phyloP scores from a whole-genome alignment of 352 stramenopile species.

The Phytophthora fragariae region DNA sequence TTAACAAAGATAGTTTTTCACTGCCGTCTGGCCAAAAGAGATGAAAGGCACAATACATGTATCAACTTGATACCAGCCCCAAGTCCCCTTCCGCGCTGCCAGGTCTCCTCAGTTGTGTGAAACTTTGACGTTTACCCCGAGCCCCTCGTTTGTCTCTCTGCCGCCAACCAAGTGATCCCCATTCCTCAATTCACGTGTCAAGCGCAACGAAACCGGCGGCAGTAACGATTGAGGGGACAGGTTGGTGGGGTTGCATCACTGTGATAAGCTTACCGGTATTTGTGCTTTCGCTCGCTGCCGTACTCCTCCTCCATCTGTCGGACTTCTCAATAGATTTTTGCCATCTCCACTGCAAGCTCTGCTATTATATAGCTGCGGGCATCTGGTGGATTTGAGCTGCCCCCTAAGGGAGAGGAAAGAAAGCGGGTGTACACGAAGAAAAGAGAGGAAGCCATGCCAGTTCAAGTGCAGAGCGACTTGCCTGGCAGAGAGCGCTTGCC shows the following conservation, averaged over 20 bases:
- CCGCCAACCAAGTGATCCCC: constrained; percentile 16
- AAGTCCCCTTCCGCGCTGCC: constrained; percentile 11
- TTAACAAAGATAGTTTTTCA: too few relatives aligned
- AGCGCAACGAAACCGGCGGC: constrained; percentile 22
- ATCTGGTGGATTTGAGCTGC: constrained; percentile 31
- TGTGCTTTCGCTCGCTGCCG: constrained; percentile 8
- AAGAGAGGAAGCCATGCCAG: constrained; percentile 27
- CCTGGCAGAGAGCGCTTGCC: constrained; percentile 36
- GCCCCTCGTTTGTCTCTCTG: constrained; percentile 31
- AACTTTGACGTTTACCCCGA: constrained; percentile 13
- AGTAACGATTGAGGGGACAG: constrained; percentile 41
- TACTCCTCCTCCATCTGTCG: constrained; percentile 31
- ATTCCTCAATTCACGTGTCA: constrained; percentile 31
- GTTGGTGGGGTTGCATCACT: constrained; percentile 36
- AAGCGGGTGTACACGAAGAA: constrained; percentile 25
- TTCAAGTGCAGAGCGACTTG: constrained; percentile 39
- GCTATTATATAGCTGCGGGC: neutral
- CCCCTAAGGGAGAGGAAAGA: constrained; percentile 25
- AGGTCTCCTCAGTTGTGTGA: constrained; percentile 11
- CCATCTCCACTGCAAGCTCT: constrained; percentile 6
- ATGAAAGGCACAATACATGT: too few relatives aligned
- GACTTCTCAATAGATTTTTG: constrained; percentile 8
- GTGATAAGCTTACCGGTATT: constrained; percentile 11
- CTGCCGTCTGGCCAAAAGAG: too few relatives aligned
- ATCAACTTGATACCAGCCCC: constrained; percentile 6